Base-by-base conservation (phyloP, 495 filamentous ascomycete species). In the Talaromyces wortmannii region DNA sequence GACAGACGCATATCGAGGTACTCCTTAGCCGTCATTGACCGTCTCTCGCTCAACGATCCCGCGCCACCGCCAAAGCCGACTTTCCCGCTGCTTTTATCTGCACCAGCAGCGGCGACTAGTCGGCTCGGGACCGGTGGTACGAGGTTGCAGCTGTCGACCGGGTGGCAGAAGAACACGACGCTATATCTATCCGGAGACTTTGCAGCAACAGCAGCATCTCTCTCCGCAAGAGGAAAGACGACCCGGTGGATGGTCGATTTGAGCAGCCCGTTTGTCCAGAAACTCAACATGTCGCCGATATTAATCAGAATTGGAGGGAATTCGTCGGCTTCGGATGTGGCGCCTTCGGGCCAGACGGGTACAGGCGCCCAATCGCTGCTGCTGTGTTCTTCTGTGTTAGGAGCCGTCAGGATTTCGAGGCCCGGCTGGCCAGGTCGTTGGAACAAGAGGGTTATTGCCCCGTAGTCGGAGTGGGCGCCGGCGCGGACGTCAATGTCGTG, bases 141-240 rank as follows among this genome's bases (percentile, higher is more conserved):
- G 56, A 97, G 68, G 62, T 80, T 71, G n/a, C 84, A 88, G 1
- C 75, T 67, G 60, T 91, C 80, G 16, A 85, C 70, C 11, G 92
- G 94, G 70, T 97, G 92, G 59, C 90, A 95, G 64, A 97, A 97
- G 63, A 88, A 97, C 11, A 83, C 94, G 57, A 97, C 85, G 50
- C 85, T 90, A 67, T 96, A 97, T 52, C 92, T 71, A 67, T 96
- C 90, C 56, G 81, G 80, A 4, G 77, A 74, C 6, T 72, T 73
- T 32, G 17, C 60, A 7, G 49, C 15, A n/a, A 18, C 32, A 11
- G 32, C 18, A 7, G 42, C 10, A 4, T 17, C 16, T 4, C 50
- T 71, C 55, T 78, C 74, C 0, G 63, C 58, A 6, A 73, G 56
- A 0, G 90, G 84, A 50, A 95, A 95, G 11, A 95, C 81, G 16